Percentiles rank a stretch among this genome's conserved stretches.
Evolutionary conservation across 2,329 filamentous ascomycete genomes (phyloP).

Genomic region (Pseudogymnoascus sp.): DNA sequence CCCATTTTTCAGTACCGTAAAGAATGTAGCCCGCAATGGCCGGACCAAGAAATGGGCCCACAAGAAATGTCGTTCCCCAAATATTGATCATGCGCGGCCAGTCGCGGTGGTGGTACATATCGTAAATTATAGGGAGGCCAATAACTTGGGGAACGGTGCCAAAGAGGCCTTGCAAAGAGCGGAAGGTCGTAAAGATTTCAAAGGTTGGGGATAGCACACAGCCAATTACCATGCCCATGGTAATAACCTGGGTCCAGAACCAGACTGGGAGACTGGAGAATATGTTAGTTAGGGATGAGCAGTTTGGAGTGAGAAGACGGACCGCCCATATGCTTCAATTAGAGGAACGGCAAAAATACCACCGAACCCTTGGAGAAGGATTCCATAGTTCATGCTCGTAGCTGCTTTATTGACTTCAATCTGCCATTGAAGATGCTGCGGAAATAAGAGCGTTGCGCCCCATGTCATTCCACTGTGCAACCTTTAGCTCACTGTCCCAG

Average conservation of each 20-base stretch:
- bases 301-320: conserved; percentile 16
- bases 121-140: conserved; percentile 33
- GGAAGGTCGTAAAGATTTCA: conserved; percentile 33
- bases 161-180: conserved; percentile 33
- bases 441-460: conserved; percentile 34
- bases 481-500: not conserved
- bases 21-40: conserved; percentile 33
- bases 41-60: conserved; percentile 33
- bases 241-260: conserved; percentile 35
- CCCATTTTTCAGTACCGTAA: conserved; percentile 27
- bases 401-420: conserved; percentile 29
- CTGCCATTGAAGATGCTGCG: conserved; percentile 32
- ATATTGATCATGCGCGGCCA: conserved; percentile 35
- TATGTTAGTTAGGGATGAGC: conserved; percentile 9
- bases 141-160: conserved; percentile 35
- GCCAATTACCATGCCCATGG: conserved; percentile 34
- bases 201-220: conserved; percentile 33
- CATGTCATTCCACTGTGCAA: conserved; percentile 31
- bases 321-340: conserved; percentile 35
- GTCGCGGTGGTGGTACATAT: conserved; percentile 31
- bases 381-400: conserved; percentile 35
- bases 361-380: conserved; percentile 33
- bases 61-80: conserved; percentile 33
- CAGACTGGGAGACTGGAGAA: conserved; percentile 33
- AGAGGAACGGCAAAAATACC: conserved; percentile 33